Conservation (phyloP, 225 moss, liverwort and hornwort genomes). For the Physcomitrellopsis africana region DNA sequence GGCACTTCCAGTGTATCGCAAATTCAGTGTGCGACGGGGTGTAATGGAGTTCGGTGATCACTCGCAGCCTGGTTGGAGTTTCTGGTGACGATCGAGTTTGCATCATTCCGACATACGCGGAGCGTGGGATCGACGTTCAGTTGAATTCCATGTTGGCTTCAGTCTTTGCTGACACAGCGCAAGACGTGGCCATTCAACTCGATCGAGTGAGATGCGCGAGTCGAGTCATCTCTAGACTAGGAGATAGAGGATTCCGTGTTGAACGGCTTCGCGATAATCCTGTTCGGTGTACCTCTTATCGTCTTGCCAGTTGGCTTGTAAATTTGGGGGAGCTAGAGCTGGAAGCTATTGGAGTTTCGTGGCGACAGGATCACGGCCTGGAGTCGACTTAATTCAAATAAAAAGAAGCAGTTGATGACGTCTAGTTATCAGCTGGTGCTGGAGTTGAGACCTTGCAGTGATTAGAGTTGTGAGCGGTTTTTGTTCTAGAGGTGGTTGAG, state of each 20-base stretch:
- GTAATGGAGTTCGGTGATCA: too few relatives aligned
- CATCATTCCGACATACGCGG: background rate
- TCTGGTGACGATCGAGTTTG: too few relatives aligned
- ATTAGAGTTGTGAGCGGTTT: too few relatives aligned
- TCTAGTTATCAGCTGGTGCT: background rate
- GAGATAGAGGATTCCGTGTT: conserved; percentile 8
- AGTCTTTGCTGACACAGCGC: conserved; percentile 47
- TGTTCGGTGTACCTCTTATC: conserved; percentile 47
- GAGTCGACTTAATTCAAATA: background rate
- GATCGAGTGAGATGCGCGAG: background rate
- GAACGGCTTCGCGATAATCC: conserved; percentile 12
- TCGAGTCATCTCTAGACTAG: background rate
- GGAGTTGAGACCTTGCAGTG: background rate
- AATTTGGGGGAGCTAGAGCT: background rate
- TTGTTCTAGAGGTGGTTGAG: background rate
- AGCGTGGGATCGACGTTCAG: background rate
- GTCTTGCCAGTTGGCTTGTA: background rate
- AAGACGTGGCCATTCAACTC: conserved; percentile 36
- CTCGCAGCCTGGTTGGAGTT: too few relatives aligned
- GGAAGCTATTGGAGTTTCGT: background rate
- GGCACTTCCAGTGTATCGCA: too few relatives aligned
- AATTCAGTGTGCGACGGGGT: too few relatives aligned
- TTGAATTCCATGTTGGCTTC: conserved; percentile 26
- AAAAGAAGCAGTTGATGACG: conserved; percentile 10
- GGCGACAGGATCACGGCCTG: conserved; percentile 30